Conservation (phyloP, 257 asterid genomes). For the Rehmannia glutinosa region DNA sequence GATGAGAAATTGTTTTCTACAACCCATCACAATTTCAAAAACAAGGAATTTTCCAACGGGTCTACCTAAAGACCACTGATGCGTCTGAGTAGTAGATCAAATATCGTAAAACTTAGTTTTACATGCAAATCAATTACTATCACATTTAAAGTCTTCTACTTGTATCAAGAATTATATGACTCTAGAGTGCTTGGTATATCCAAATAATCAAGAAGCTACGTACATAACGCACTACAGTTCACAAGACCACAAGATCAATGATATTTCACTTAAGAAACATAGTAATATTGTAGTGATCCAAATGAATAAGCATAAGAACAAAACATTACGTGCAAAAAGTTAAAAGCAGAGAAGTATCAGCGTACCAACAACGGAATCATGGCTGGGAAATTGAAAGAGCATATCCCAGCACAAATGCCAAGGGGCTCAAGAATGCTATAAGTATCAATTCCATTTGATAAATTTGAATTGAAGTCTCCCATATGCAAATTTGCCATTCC, state of each 20-base stretch:
- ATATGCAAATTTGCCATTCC: constrained; percentile 84
- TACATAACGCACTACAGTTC: background rate
- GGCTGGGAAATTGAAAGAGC: constrained; percentile 97
- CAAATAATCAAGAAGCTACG: background rate
- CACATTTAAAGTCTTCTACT: background rate
- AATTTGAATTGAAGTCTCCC: constrained; percentile 76
- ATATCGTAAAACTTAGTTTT: no score
- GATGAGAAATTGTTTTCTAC: no score
- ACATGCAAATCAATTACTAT: background rate
- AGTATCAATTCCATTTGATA: constrained; percentile 72
- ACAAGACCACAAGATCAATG: constrained; percentile 1
- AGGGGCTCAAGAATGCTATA: constrained; percentile 86
- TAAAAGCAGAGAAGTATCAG: constrained; percentile 16
- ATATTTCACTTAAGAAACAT: background rate
- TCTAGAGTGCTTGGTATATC: background rate
- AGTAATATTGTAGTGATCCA: background rate
- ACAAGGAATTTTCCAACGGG: no score
- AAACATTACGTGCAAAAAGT: background rate
- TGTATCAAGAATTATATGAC: background rate
- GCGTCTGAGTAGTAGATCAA: no score
- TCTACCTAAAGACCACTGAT: no score
- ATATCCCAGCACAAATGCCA: constrained; percentile 98
- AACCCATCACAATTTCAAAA: no score
- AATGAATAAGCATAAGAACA: background rate
- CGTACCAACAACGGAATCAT: constrained; percentile 94